phyloP scores from a whole-genome alignment of 2,329 filamentous ascomycete genomes.

The Blumeria hordei region DNA sequence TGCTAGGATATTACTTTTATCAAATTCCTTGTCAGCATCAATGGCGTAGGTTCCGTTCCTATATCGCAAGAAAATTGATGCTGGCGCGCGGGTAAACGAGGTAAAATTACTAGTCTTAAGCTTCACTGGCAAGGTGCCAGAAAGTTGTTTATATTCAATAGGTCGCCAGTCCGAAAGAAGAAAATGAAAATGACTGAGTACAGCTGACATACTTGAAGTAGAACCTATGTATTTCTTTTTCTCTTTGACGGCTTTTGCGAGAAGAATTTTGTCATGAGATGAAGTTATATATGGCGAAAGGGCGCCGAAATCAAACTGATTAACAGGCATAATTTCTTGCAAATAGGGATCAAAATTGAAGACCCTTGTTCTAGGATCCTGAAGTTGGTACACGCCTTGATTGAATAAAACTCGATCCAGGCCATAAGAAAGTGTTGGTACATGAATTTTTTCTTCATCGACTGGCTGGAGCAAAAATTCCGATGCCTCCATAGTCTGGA shows the following conservation, averaged over 20 bases:
- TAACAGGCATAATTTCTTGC: conserved; percentile 73
- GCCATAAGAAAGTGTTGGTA: conserved; percentile 14
- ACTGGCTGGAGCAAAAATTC: conserved; percentile 11
- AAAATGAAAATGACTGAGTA: conserved; percentile 77
- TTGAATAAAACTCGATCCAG: conserved; percentile 59
- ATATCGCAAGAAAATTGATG: conserved; percentile 59
- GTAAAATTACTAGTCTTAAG: conserved; percentile 37
- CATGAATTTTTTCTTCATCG: conserved; percentile 10
- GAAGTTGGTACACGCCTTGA: conserved; percentile 71
- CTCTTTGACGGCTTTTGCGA: conserved; percentile 39
- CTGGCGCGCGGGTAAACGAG: conserved; percentile 43
- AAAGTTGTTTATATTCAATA: conserved; percentile 42
- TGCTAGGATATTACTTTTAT: conserved; percentile 63
- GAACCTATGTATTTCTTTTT: conserved; percentile 73
- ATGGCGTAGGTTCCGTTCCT: conserved; percentile 79
- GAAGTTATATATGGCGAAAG: conserved; percentile 78
- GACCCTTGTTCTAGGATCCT: conserved; percentile 66
- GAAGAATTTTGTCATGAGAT: conserved; percentile 53
- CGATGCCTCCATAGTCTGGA: conserved; percentile 10
- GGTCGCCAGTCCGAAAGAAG: conserved; percentile 64
- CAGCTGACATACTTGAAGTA: conserved; percentile 85
- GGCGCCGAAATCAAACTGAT: conserved; percentile 77
- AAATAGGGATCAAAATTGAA: conserved; percentile 97
- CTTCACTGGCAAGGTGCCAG: conserved; percentile 37
- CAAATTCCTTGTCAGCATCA: conserved; percentile 84